Percentiles rank a stretch among this genome's conserved stretches.
Evolutionary conservation across 805 yeast genomes (phyloP).

Genomic region (Yarrowia sp.): DNA sequence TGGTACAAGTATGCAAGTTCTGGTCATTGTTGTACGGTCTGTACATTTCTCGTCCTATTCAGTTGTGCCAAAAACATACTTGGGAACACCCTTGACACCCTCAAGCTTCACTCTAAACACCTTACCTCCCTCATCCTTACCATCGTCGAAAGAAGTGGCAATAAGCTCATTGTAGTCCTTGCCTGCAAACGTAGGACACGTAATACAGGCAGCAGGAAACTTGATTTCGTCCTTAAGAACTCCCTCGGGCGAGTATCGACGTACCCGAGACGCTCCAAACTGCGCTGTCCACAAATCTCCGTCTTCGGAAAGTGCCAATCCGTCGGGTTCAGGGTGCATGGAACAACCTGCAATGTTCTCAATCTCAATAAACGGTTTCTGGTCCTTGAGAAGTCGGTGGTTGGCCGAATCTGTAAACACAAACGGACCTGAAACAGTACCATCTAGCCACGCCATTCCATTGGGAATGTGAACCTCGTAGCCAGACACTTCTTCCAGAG

Average conservation of each 20-base stretch:
- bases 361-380: constrained; percentile 42
- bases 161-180: constrained; percentile 52
- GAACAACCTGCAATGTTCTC: constrained; percentile 22
- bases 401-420: constrained; percentile 55
- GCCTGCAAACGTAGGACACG: constrained; percentile 73
- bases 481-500: constrained; percentile 35
- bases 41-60: no score
- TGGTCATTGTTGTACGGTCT: no score
- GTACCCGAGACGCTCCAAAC: constrained; percentile 57
- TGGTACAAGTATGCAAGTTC: no score
- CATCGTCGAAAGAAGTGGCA: constrained; percentile 55
- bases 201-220: constrained; percentile 58
- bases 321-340: constrained; percentile 64
- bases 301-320: constrained; percentile 55
- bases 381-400: constrained; percentile 41
- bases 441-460: constrained; percentile 59
- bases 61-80: no score
- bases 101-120: constrained; percentile 31
- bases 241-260: constrained; percentile 51
- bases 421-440: constrained; percentile 36
- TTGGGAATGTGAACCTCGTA: constrained; percentile 58
- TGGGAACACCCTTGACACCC: constrained; percentile 29
- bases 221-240: constrained; percentile 48
- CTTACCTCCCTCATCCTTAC: constrained; percentile 34
- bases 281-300: constrained; percentile 64